These are phyloP conservation scores for Pseudomassariella vexata DNA, from an alignment of 2,329 filamentous ascomycete genomes.

Conservation along the genomic window DNA sequence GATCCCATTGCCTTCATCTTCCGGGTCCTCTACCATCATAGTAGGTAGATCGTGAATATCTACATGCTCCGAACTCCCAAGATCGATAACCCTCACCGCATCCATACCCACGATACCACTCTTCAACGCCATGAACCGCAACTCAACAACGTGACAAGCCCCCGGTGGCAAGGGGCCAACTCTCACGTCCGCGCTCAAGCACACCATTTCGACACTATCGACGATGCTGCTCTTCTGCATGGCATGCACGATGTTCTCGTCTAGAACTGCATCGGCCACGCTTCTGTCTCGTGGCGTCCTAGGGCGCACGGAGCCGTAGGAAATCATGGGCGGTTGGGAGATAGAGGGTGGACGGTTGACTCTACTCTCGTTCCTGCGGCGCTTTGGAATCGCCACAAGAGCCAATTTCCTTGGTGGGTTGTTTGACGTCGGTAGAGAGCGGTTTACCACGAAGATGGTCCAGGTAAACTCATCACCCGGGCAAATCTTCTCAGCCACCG, in stretches of 20 bases:
- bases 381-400: slow-evolving; percentile 60
- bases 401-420: slow-evolving; percentile 59
- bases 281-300: slow-evolving; percentile 21
- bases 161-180: slow-evolving; percentile 67
- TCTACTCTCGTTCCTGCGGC: slow-evolving; percentile 52
- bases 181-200: slow-evolving; percentile 67
- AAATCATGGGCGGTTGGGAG: slow-evolving; percentile 25
- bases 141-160: slow-evolving; percentile 67
- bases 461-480: slow-evolving; percentile 66
- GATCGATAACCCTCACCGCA: slow-evolving; percentile 65
- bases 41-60: slow-evolving; percentile 71
- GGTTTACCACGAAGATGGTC: slow-evolving; percentile 72
- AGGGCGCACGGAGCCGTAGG: slow-evolving; percentile 9
- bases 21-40: slow-evolving; percentile 45
- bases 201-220: slow-evolving; percentile 64
- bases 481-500: slow-evolving; percentile 38
- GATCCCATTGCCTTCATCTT: not conserved
- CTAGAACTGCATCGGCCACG: slow-evolving; percentile 61
- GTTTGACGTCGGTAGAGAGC: slow-evolving; percentile 35
- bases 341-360: slow-evolving; percentile 49
- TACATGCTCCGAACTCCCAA: slow-evolving; percentile 69
- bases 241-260: slow-evolving; percentile 66
- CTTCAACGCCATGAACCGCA: slow-evolving; percentile 64
- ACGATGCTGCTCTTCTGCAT: slow-evolving; percentile 61
- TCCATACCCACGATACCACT: slow-evolving; percentile 66